Percentiles rank a stretch among this genome's conserved stretches.
These are phyloP conservation scores for Coccomyxa subellipsoidea DNA, from an alignment of 163 green algal genomes.

Conservation along the genomic window DNA sequence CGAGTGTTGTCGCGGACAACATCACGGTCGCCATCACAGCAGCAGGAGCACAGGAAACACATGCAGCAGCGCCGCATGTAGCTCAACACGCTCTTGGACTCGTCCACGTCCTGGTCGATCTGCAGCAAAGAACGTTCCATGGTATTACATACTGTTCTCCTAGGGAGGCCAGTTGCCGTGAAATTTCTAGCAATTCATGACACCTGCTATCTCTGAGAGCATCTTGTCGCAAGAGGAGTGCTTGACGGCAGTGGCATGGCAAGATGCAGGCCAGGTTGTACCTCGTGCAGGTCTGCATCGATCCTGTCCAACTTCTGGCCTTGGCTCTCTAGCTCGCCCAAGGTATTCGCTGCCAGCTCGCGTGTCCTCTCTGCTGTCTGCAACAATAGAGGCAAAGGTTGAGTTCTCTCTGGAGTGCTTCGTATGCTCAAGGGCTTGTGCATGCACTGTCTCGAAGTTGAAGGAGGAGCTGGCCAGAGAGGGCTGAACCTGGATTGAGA, in stretches of 20 bases:
- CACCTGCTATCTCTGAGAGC: too few relatives aligned
- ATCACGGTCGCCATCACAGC: slow-evolving; percentile 44
- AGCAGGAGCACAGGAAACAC: slow-evolving; percentile 61
- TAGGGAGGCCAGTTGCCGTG: too few relatives aligned
- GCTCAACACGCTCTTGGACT: slow-evolving; percentile 59
- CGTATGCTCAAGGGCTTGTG: too few relatives aligned
- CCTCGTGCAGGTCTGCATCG: slow-evolving; percentile 47
- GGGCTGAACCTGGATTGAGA: too few relatives aligned
- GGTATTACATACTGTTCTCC: background rate
- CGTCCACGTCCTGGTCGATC: slow-evolving; percentile 63
- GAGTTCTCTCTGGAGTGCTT: too few relatives aligned
- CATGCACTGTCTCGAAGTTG: too few relatives aligned
- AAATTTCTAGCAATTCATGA: too few relatives aligned
- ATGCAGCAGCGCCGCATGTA: slow-evolving; percentile 65
- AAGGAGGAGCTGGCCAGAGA: too few relatives aligned
- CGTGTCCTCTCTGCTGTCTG: slow-evolving; percentile 59
- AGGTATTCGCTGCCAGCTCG: slow-evolving; percentile 53
- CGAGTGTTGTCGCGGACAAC: slow-evolving; percentile 40
- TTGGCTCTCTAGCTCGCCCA: slow-evolving; percentile 52
- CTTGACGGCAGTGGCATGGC: too few relatives aligned
- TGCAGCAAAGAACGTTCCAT: slow-evolving; percentile 20
- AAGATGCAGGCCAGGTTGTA: slow-evolving; percentile 13
- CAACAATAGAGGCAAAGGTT: background rate
- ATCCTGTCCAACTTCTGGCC: slow-evolving; percentile 52
- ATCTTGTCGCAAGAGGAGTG: too few relatives aligned